Base-by-base conservation (phyloP, 352 stramenopile genomes). In the Globisporangium emineosum region DNA sequence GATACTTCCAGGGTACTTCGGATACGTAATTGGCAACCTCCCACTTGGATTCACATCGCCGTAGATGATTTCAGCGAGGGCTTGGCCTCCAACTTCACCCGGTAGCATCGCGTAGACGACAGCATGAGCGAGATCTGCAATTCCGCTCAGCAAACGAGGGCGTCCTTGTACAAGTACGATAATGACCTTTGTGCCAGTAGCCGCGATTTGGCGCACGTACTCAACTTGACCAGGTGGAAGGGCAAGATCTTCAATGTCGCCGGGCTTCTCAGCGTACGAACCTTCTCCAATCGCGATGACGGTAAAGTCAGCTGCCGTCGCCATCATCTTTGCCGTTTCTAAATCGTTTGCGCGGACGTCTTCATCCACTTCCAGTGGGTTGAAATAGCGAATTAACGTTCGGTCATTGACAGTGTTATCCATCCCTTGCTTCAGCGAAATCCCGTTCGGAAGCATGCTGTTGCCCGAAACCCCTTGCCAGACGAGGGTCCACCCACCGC, bases 401-500 rank as follows among this genome's bases (percentile, higher is more conserved):
- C 66, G 51, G 30, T 42, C 43, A n/a, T 70, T 66, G 8, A 59
- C 51, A 19, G 86, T 43, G n/a, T 78, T 69, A 42, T 72, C 62
- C 9, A 93, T 79, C 0, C 77, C 83, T 23, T 85, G 64, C 51
- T 77, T 83, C 29, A 94, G 62, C 7, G 83, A 85, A n/a, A 86
- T 63, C 2, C 83, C 83, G 37, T 92, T 82, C 2, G 78, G 83
- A 64, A 84, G 80, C 65, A 88, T 66, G 4, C 42, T 67, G 56
- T 89, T 90, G 0, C 83, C 81, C 5, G 83, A 83, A 17, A 86
- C 76, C 3, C 88, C 91, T 74, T 97, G 90, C 91, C 91, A 97
- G 37, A 89, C 77, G 50, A 94, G 73, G 2, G 87, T 86, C 91
- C 91, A 97, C 2, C 87, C 87, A 35, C 87, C 85, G 32, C 85